A percentile compares a stretch with the other conserved stretches of the same genome.
Evolutionary conservation across 345 rosid genomes (phyloP).

Genomic region (Kandelia obovata): DNA sequence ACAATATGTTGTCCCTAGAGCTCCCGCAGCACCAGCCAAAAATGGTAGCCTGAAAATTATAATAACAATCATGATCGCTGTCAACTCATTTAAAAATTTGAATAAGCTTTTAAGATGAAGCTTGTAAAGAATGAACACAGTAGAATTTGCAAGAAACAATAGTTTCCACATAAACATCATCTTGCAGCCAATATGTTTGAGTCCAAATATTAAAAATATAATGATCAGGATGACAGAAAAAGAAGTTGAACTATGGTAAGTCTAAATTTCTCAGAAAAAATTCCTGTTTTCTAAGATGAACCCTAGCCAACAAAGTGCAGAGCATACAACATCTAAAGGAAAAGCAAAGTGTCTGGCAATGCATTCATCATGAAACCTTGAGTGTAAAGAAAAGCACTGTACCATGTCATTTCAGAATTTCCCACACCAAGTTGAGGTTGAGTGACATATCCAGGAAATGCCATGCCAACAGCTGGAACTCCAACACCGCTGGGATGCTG

Average conservation of each 20-base stretch:
- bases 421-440: slow-evolving; percentile 79
- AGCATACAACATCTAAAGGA: neutral
- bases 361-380: neutral
- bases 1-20: slow-evolving; percentile 70
- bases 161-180: no score
- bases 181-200: no score
- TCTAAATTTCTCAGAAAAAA: no score
- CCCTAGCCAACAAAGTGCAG: no score
- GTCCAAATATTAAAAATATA: no score
- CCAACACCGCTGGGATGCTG: slow-evolving; percentile 87
- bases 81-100: no score
- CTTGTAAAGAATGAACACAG: no score
- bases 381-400: slow-evolving; percentile 15
- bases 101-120: no score
- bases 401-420: slow-evolving; percentile 97
- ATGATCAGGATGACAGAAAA: no score
- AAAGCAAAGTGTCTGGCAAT: neutral
- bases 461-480: slow-evolving; percentile 94
- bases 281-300: no score
- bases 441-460: slow-evolving; percentile 85
- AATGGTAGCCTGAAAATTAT: slow-evolving; percentile 72
- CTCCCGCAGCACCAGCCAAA: slow-evolving; percentile 76
- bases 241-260: no score
- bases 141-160: no score
- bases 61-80: neutral